A percentile compares a stretch with the other conserved stretches of the same genome.
phyloP scores from a whole-genome alignment of 1,284 basidiomycete genomes.

The Fomitopsis pinicola region DNA sequence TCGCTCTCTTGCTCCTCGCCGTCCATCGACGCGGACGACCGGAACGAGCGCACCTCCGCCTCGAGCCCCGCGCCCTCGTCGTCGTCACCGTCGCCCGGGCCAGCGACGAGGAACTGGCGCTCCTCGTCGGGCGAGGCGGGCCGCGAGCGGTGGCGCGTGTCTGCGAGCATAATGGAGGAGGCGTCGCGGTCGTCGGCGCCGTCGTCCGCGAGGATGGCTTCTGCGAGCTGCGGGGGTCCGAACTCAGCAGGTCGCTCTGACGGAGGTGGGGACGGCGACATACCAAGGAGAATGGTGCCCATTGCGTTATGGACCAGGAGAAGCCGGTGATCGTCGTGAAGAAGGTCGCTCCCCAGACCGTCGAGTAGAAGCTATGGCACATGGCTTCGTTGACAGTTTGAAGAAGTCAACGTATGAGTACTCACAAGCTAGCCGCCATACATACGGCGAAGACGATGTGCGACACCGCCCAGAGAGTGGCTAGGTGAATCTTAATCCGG shows the following conservation, averaged over 20 bases:
- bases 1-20: slow-evolving; percentile 16
- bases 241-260: not conserved
- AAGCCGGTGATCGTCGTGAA: slow-evolving; percentile 70
- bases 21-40: slow-evolving; percentile 27
- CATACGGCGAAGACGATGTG: slow-evolving; percentile 65
- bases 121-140: slow-evolving; percentile 21
- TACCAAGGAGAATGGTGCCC: slow-evolving; percentile 78
- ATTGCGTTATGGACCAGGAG: slow-evolving; percentile 76
- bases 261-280: slow-evolving; percentile 20
- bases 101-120: slow-evolving; percentile 30
- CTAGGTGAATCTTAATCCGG: slow-evolving; percentile 50
- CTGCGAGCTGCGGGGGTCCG: slow-evolving; percentile 49
- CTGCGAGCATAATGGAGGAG: slow-evolving; percentile 48
- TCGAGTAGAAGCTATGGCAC: slow-evolving; percentile 51
- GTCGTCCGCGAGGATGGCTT: slow-evolving; percentile 63
- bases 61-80: slow-evolving; percentile 24
- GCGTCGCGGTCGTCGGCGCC: slow-evolving; percentile 32
- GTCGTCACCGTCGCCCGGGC: slow-evolving; percentile 30
- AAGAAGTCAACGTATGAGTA: slow-evolving; percentile 11
- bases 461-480: slow-evolving; percentile 72
- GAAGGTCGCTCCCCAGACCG: slow-evolving; percentile 58
- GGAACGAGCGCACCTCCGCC: slow-evolving; percentile 28
- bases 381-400: not conserved
- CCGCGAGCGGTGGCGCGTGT: slow-evolving; percentile 20
- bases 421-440: slow-evolving; percentile 76